Evolutionary conservation across 2,329 filamentous ascomycete species (phyloP).

Genomic region (Aspergillus tubingensis): DNA sequence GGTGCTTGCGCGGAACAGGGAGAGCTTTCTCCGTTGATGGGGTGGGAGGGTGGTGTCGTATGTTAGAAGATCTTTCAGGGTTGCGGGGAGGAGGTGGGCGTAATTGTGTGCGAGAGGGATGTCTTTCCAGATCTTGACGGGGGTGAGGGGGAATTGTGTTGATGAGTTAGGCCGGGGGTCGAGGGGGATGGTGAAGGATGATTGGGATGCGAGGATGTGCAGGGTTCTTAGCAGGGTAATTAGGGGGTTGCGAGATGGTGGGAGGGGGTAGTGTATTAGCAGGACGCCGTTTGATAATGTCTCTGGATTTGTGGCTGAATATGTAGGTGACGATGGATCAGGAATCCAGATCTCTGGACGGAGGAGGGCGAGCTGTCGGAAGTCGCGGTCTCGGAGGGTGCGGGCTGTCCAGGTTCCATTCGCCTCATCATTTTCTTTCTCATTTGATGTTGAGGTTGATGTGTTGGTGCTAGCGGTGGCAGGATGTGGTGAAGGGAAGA

Average conservation of each 20-base stretch:
- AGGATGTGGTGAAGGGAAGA: constrained; percentile 35
- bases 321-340: constrained; percentile 47
- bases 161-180: constrained; percentile 51
- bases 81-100: constrained; percentile 45
- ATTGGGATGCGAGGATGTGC: constrained; percentile 36
- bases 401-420: constrained; percentile 49
- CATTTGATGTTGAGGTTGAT: background rate
- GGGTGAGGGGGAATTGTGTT: constrained; percentile 46
- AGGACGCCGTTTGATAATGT: constrained; percentile 56
- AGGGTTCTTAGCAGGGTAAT: constrained; percentile 11
- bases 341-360: constrained; percentile 63
- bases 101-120: constrained; percentile 46
- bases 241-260: constrained; percentile 12
- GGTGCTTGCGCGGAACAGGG: constrained; percentile 56
- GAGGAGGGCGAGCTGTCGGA: constrained; percentile 69
- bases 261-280: constrained; percentile 49
- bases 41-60: constrained; percentile 11
- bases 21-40: constrained; percentile 31
- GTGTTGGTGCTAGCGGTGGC: background rate
- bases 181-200: constrained; percentile 57
- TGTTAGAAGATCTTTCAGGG: constrained; percentile 52
- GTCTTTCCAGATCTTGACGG: constrained; percentile 60
- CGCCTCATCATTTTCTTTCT: background rate
- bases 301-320: constrained; percentile 47
- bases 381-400: constrained; percentile 45